Percentiles rank a stretch among this genome's conserved stretches.
These are phyloP conservation scores for Clonostachys byssicola DNA, from an alignment of 2,329 filamentous ascomycete genomes.

Conservation along the genomic window DNA sequence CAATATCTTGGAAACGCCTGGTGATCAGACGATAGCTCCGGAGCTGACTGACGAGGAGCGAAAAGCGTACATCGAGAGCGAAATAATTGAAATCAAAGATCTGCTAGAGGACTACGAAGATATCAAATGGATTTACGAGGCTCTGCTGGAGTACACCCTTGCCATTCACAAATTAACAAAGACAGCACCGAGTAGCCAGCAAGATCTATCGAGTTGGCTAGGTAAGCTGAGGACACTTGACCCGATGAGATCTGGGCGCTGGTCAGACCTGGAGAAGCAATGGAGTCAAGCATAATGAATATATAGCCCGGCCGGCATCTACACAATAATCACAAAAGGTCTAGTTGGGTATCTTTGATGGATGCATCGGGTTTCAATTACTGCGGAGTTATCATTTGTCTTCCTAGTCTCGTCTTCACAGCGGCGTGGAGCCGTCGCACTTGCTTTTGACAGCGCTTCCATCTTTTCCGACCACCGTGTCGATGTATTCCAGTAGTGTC, in stretches of 20 bases:
- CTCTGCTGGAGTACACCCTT: constrained; percentile 70
- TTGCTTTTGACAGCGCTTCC: constrained; percentile 34
- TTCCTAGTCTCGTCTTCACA: background rate
- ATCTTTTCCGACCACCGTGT: constrained; percentile 59
- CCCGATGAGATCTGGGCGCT: constrained; percentile 69
- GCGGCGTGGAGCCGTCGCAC: constrained; percentile 10
- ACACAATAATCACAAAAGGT: background rate
- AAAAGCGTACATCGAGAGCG: constrained; percentile 59
- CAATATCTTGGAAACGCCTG: constrained; percentile 50
- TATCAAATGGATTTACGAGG: constrained; percentile 84
- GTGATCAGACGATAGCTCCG: constrained; percentile 57
- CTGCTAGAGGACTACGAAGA: constrained; percentile 54
- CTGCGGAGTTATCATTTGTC: background rate
- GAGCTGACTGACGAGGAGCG: constrained; percentile 59
- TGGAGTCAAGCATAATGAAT: too few species aligned
- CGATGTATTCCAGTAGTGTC: constrained; percentile 64
- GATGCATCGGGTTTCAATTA: background rate
- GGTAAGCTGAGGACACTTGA: constrained; percentile 65
- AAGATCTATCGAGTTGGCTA: constrained; percentile 54
- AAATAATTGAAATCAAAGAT: constrained; percentile 71
- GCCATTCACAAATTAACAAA: constrained; percentile 44
- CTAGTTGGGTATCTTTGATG: background rate
- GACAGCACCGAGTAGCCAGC: constrained; percentile 18
- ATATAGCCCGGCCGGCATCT: constrained; percentile 11
- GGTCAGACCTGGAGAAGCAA: constrained; percentile 61